Evolutionary conservation across 2,329 filamentous ascomycete species (phyloP).

Genomic region (Davidsoniella neocaledoniae): DNA sequence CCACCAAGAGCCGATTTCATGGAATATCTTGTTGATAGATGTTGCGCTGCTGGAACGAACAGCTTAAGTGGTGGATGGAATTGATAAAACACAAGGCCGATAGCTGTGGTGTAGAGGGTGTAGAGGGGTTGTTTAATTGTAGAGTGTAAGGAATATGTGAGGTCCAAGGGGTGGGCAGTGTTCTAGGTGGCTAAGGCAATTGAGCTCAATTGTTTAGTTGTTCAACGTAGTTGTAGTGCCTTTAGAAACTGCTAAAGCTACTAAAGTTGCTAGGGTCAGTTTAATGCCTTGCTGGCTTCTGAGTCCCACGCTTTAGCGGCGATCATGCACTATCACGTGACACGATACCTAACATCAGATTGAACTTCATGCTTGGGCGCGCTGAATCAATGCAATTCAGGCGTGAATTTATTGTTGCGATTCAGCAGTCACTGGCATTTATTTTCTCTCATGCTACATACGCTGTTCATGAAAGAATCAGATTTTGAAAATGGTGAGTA

Average conservation of each 20-base stretch:
- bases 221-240: too few species aligned
- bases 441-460: too few species aligned
- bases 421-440: too few species aligned
- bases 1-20: too few species aligned
- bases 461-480: neutral
- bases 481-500: slow-evolving; percentile 4
- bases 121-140: neutral
- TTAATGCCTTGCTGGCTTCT: slow-evolving; percentile 9
- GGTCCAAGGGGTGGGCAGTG: slow-evolving; percentile 3
- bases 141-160: neutral
- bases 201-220: neutral
- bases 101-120: neutral
- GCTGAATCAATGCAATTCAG: neutral
- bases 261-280: too few species aligned
- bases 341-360: neutral
- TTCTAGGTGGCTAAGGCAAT: neutral
- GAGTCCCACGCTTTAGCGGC: neutral
- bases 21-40: too few species aligned
- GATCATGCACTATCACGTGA: too few species aligned
- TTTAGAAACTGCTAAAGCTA: too few species aligned
- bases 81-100: neutral
- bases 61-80: neutral
- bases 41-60: too few species aligned
- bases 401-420: neutral
- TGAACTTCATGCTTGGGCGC: slow-evolving; percentile 3